phyloP scores from a whole-genome alignment of 2,329 filamentous ascomycete genomes.

The Paradendryphiella salina region DNA sequence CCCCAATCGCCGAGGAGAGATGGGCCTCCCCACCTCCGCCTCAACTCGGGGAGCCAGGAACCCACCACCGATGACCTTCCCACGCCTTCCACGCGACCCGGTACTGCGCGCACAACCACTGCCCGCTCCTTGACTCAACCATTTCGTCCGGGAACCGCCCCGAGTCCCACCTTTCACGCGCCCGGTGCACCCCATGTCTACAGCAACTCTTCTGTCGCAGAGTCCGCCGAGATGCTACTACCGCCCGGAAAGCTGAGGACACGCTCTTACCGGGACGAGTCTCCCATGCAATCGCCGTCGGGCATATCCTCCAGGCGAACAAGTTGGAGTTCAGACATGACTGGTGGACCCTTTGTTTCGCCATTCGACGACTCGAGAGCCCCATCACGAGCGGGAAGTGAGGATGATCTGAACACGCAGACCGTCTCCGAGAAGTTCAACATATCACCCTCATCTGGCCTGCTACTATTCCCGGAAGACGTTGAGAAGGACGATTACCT shows the following conservation, averaged over 20 bases:
- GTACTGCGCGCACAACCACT: constrained; percentile 47
- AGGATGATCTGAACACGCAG: constrained; percentile 70
- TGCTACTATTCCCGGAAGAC: constrained; percentile 71
- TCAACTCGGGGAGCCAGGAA: constrained; percentile 64
- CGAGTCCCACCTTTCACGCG: constrained; percentile 32
- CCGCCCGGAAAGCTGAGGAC: constrained; percentile 55
- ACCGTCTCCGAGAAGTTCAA: constrained; percentile 75
- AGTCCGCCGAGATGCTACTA: constrained; percentile 56
- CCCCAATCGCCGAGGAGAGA: constrained; percentile 40
- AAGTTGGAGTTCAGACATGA: constrained; percentile 66
- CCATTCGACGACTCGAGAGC: constrained; percentile 64
- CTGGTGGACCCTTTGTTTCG: constrained; percentile 55
- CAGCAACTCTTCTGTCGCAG: constrained; percentile 40
- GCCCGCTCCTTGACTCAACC: constrained; percentile 52
- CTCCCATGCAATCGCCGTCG: constrained; percentile 55
- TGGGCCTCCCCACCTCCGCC: constrained; percentile 62
- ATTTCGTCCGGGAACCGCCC: constrained; percentile 45
- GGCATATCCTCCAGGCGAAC: constrained; percentile 63
- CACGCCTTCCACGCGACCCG: constrained; percentile 38
- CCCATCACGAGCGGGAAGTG: constrained; percentile 63
- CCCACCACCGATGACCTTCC: constrained; percentile 48
- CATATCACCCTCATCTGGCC: constrained; percentile 67
- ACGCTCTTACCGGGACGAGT: constrained; percentile 57
- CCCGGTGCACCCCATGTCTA: constrained; percentile 40
- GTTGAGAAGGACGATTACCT: constrained; percentile 74